Evolutionary conservation across 306 rosid species (phyloP).

Genomic region (Benincasa hispida): DNA sequence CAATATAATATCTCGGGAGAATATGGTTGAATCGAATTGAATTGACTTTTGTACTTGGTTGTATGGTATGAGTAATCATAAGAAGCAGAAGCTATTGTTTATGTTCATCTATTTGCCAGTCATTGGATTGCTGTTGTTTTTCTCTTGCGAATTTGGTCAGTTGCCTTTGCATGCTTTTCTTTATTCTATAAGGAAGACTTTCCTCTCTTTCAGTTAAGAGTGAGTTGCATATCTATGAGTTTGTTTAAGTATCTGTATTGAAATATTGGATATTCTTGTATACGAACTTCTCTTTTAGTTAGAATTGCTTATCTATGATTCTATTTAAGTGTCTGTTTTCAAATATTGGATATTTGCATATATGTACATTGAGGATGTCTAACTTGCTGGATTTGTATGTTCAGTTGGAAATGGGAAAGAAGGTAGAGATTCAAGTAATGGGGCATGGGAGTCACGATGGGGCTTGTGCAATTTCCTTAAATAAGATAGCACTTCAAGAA

Average conservation of each 20-base stretch:
- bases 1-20: no score
- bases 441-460: constrained; percentile 49
- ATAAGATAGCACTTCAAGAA: constrained; percentile 56
- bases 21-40: background rate
- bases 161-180: background rate
- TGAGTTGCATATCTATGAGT: background rate
- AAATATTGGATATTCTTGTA: background rate
- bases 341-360: background rate
- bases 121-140: no score
- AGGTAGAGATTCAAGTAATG: constrained; percentile 18
- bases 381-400: constrained; percentile 5
- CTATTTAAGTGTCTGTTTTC: background rate
- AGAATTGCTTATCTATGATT: no score
- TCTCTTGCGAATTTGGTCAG: background rate
- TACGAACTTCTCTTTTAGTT: no score
- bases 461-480: constrained; percentile 62
- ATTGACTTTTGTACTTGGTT: background rate
- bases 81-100: background rate
- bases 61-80: background rate
- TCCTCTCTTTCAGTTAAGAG: no score
- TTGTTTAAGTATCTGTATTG: no score
- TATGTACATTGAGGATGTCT: background rate
- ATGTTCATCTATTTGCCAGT: background rate
- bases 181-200: background rate
- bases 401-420: constrained; percentile 31